These are phyloP conservation scores for Pythium dissotocum DNA, from an alignment of 352 stramenopile species.

Conservation along the genomic window DNA sequence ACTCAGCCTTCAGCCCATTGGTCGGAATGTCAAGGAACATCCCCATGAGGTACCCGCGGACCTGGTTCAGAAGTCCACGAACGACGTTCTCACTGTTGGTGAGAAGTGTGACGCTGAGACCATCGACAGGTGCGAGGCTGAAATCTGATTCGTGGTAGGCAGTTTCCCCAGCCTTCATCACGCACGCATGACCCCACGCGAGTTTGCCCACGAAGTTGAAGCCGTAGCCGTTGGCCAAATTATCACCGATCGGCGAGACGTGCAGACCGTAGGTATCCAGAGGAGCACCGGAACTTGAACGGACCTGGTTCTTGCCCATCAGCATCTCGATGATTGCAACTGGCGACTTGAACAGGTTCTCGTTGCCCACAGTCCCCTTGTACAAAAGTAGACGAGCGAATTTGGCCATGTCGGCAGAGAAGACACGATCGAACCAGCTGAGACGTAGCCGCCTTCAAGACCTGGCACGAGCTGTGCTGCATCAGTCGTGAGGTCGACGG, in stretches of 20 bases:
- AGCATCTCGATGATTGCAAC: slow-evolving; percentile 46
- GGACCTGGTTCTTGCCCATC: slow-evolving; percentile 51
- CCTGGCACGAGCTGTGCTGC: neutral
- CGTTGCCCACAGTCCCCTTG: slow-evolving; percentile 9
- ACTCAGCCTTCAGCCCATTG: slow-evolving; percentile 44
- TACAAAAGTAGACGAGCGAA: slow-evolving; percentile 6
- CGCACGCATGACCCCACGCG: slow-evolving; percentile 55
- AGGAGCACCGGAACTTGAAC: slow-evolving; percentile 30
- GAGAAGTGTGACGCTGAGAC: slow-evolving; percentile 52
- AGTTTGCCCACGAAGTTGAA: slow-evolving; percentile 53
- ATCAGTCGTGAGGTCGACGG: slow-evolving; percentile 24
- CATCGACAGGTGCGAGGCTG: slow-evolving; percentile 36
- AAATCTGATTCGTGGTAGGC: slow-evolving; percentile 45
- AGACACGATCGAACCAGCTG: slow-evolving; percentile 8
- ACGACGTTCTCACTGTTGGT: slow-evolving; percentile 43
- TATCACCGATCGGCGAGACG: slow-evolving; percentile 43
- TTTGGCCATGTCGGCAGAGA: slow-evolving; percentile 11
- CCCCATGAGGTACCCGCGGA: slow-evolving; percentile 60
- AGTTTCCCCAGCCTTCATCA: slow-evolving; percentile 63
- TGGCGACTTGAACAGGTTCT: slow-evolving; percentile 42
- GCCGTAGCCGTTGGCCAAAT: slow-evolving; percentile 55
- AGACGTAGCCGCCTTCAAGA: too few species aligned
- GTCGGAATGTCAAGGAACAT: slow-evolving; percentile 63
- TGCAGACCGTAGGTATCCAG: slow-evolving; percentile 32
- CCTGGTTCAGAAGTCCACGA: slow-evolving; percentile 30